Percentiles rank a stretch among this genome's conserved stretches.
phyloP scores from a whole-genome alignment of 108 stramenopile genomes.

The Chaetoceros muelleri region DNA sequence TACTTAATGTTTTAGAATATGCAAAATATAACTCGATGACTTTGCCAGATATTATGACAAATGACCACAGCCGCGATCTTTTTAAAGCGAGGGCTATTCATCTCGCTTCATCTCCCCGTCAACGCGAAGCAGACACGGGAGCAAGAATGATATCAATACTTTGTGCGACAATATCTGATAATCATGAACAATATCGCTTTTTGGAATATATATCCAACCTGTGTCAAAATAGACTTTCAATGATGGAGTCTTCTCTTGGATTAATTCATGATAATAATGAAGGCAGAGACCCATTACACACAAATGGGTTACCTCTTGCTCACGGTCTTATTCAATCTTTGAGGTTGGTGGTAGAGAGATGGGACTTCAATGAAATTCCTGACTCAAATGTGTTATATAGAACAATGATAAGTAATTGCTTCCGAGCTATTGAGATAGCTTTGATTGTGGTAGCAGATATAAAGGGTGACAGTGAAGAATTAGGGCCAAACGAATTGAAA shows the following conservation, averaged over 20 bases:
- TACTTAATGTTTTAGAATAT: constrained; percentile 1
- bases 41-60: neutral
- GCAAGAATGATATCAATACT: constrained; percentile 34
- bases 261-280: neutral
- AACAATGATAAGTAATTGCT: constrained; percentile 16
- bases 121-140: constrained; percentile 58
- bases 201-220: constrained; percentile 9
- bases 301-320: constrained; percentile 33
- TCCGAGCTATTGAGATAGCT: constrained; percentile 35
- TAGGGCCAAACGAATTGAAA: constrained; percentile 7
- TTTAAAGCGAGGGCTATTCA: constrained; percentile 23
- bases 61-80: neutral
- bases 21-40: neutral
- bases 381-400: constrained; percentile 3
- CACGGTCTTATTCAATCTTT: constrained; percentile 45
- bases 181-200: constrained; percentile 1
- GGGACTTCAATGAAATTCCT: constrained; percentile 2
- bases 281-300: neutral
- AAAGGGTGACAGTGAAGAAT: constrained; percentile 32
- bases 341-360: constrained; percentile 21
- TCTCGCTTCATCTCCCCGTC: constrained; percentile 47
- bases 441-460: constrained; percentile 47
- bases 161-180: constrained; percentile 6
- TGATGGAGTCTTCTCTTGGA: neutral
- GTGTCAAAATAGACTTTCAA: constrained; percentile 8